Evolutionary conservation across 73 alveolate genomes (phyloP).

Genomic region (Paramecium sexaurelia): DNA sequence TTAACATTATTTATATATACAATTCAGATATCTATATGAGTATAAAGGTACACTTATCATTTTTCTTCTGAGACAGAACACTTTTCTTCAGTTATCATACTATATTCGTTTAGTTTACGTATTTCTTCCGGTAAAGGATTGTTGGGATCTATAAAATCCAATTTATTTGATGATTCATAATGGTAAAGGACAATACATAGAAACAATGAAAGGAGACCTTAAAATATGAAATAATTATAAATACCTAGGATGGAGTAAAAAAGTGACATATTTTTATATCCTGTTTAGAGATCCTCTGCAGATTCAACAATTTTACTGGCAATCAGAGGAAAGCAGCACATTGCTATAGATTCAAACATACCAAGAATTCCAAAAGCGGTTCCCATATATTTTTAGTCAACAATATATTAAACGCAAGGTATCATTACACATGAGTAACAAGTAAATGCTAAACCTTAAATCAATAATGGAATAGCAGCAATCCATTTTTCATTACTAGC

Average conservation of each 20-base stretch:
- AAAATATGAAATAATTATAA: not conserved
- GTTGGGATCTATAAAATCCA: slow-evolving; percentile 54
- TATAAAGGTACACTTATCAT: not conserved
- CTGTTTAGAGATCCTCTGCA: not conserved
- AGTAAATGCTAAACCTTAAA: slow-evolving; percentile 47
- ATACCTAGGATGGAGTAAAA: slow-evolving; percentile 34
- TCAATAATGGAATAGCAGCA: slow-evolving; percentile 28
- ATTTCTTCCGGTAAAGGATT: slow-evolving; percentile 45
- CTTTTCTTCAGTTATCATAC: slow-evolving; percentile 46
- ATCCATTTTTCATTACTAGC: slow-evolving; percentile 13
- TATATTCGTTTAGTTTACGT: slow-evolving; percentile 9
- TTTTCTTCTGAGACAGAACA: not conserved
- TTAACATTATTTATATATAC: not conserved
- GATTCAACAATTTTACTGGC: slow-evolving; percentile 32
- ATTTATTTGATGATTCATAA: not conserved
- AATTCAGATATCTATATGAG: not conserved
- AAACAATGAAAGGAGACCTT: not conserved
- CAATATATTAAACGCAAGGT: slow-evolving; percentile 42
- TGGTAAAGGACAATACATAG: slow-evolving; percentile 5
- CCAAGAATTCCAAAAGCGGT: slow-evolving; percentile 59
- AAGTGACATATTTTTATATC: slow-evolving; percentile 50
- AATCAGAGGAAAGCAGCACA: not conserved
- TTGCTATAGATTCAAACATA: slow-evolving; percentile 30
- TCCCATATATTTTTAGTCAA: slow-evolving; percentile 47
- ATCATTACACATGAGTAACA: slow-evolving; percentile 52